Base-by-base conservation (phyloP, 768 basidiomycete genomes). In the Termitomyces sp. region DNA sequence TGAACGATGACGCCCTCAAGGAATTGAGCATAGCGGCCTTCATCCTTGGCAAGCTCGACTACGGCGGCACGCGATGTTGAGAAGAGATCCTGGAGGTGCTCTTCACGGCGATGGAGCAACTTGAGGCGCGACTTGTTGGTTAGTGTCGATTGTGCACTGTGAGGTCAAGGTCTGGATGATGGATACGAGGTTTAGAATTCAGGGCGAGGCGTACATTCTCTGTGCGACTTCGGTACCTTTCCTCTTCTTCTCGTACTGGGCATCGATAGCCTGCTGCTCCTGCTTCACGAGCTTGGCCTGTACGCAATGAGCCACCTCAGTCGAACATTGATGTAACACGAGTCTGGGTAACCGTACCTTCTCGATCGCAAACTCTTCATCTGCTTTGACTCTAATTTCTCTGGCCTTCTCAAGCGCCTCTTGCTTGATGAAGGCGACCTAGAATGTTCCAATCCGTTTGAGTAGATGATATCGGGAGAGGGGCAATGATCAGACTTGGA, bases 401-500 rank as follows among this genome's bases (percentile, higher is more conserved):
- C 97, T 79, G 1, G 93, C 95, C 74, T 99, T 99, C 77, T 99
- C 96, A 60, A 91, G 71, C 4, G 96, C 96, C 72, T 99, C 97
- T 68, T 98, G 97, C 74, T 92, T 96, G 81, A 98, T 98, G 79
- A 98, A 98, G 51, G 93, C 87, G 45, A 96, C 92, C 95, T 96
- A 68, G 32, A 56, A 54, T 4, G 41, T 38, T 34, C 17, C 38
- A 51, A 35, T 8, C 21, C 26, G n/a, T 46, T 19, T 28, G 21
- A 21, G 26, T 26, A 24, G 4, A 32, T 38, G 35, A 38, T 21
- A 46, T 22, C 45, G 21, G 5, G 37, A n/a, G 17, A 38, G 26
- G 32, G 28, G 49, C 48, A 22, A 26, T 40, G 45, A 28, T 58
- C 38, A 56, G 55, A 53, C 45, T 56, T 41, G 42, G 28, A 54